Evolutionary conservation across 331 rosid genomes (phyloP).

Genomic region (Spiraea crenata): DNA sequence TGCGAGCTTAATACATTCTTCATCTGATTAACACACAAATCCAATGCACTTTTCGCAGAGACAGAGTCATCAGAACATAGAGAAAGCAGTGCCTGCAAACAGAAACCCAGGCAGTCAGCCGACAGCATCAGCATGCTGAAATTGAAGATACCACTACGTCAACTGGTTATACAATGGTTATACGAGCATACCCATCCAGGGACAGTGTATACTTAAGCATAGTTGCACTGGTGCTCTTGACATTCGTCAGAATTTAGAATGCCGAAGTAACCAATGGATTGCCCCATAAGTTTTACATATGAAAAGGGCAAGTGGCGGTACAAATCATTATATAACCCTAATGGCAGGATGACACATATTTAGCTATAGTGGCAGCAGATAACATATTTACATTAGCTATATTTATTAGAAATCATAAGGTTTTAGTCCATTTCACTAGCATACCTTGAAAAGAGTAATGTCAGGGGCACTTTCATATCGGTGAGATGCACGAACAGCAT

Average conservation of each 20-base stretch:
- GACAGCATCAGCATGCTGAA: conserved; percentile 15
- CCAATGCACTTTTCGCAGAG: conserved; percentile 89
- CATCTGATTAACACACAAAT: conserved; percentile 93
- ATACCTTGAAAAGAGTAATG: conserved; percentile 88
- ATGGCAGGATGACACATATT: background rate
- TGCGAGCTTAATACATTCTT: conserved; percentile 80
- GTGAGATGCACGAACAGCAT: conserved; percentile 77
- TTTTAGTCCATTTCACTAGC: conserved; percentile 24
- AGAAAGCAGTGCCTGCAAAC: conserved; percentile 79
- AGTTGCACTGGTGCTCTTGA: background rate
- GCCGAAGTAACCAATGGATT: background rate
- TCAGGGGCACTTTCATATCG: conserved; percentile 95
- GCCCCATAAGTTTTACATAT: background rate
- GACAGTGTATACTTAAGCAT: background rate
- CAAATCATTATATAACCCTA: background rate
- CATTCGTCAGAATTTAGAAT: background rate
- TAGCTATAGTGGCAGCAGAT: background rate
- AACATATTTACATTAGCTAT: background rate
- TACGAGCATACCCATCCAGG: background rate
- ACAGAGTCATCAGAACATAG: conserved; percentile 82
- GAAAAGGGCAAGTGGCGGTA: background rate
- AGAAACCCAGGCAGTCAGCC: conserved; percentile 39
- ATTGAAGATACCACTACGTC: background rate
- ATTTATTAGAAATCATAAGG: conserved; percentile 10
- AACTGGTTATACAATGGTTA: background rate